Conservation (phyloP, 192 early-diverging fungal species). For the Chytriomyces confervae region DNA sequence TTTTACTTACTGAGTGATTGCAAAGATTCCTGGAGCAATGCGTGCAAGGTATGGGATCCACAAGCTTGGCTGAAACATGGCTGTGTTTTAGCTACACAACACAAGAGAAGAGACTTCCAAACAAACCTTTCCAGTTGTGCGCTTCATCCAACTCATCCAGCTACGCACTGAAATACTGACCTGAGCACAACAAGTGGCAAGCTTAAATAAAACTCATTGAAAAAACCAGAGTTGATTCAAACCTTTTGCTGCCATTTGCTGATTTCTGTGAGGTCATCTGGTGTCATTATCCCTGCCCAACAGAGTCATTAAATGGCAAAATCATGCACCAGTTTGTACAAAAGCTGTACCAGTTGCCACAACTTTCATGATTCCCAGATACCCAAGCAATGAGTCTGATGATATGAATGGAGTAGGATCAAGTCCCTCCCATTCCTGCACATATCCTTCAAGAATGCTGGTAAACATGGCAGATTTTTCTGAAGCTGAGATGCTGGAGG, state of each 20-base stretch:
- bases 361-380: neutral
- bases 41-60: conserved; percentile 17
- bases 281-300: neutral
- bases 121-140: conserved; percentile 11
- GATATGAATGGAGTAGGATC: neutral
- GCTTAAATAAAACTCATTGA: neutral
- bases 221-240: neutral
- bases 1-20: neutral
- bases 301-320: neutral
- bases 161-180: neutral
- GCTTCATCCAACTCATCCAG: conserved; percentile 35
- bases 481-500: conserved; percentile 20
- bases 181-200: neutral
- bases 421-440: conserved; percentile 30
- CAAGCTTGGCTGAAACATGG: conserved; percentile 12
- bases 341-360: neutral
- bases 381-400: neutral
- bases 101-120: neutral
- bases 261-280: neutral
- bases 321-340: neutral
- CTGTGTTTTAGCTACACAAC: neutral
- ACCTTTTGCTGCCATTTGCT: neutral
- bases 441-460: conserved; percentile 20
- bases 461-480: conserved; percentile 32
- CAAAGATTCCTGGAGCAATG: conserved; percentile 17